phyloP scores from a whole-genome alignment of 768 basidiomycete species.

The Russula virescens region DNA sequence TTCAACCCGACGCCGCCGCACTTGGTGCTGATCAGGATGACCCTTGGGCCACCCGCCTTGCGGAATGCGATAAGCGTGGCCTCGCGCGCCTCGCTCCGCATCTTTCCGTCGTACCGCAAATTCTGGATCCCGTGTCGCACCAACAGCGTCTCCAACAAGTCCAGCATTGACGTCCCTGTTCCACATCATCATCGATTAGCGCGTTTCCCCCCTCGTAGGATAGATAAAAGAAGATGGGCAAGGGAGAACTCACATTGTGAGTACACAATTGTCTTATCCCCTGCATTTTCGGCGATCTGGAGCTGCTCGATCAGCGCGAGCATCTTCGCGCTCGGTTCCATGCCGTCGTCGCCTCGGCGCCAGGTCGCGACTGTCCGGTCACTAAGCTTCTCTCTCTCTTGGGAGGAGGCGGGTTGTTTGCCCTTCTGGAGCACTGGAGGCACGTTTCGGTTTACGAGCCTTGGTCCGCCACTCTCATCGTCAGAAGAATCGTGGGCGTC shows the following conservation, averaged over 20 bases:
- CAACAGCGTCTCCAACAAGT: conserved; percentile 56
- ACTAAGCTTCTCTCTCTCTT: conserved; percentile 10
- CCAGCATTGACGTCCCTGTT: conserved; percentile 68
- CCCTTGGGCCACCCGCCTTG: conserved; percentile 47
- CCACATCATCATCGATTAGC: background rate
- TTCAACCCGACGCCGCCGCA: conserved; percentile 68
- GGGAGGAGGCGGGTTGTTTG: conserved; percentile 29
- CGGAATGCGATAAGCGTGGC: conserved; percentile 48
- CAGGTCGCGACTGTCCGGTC: conserved; percentile 42
- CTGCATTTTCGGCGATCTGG: conserved; percentile 50
- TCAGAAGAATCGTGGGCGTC: background rate
- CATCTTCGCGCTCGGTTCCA: conserved; percentile 71
- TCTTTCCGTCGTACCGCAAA: conserved; percentile 64
- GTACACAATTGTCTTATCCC: conserved; percentile 67
- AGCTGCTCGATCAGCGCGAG: conserved; percentile 48
- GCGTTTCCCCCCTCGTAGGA: background rate
- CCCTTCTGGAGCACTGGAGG: background rate
- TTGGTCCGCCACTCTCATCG: background rate
- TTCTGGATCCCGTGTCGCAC: conserved; percentile 51
- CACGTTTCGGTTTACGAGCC: background rate
- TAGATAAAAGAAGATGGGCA: background rate
- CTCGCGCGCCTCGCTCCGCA: conserved; percentile 52
- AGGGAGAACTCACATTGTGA: conserved; percentile 50
- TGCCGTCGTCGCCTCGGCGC: conserved; percentile 53
- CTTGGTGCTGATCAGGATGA: conserved; percentile 63